Evolutionary conservation across 2,329 filamentous ascomycete genomes (phyloP).

Genomic region (Diplocarpon mali): DNA sequence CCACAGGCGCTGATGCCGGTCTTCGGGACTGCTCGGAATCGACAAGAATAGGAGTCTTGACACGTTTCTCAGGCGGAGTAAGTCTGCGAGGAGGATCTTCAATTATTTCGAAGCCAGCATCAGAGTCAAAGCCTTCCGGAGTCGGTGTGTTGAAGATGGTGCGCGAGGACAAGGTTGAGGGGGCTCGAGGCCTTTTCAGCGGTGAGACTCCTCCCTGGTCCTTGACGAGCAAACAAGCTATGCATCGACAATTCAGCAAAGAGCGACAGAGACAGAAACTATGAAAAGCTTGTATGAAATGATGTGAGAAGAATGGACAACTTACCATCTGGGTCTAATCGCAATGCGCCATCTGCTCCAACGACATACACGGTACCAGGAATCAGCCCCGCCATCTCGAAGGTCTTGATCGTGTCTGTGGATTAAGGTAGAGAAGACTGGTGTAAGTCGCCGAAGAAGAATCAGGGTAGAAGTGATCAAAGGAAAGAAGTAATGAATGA

Average conservation of each 20-base stretch:
- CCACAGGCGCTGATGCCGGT: too few relatives aligned
- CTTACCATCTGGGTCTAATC: neutral
- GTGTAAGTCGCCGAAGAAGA: too few relatives aligned
- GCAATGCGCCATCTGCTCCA: neutral
- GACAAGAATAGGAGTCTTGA: too few relatives aligned
- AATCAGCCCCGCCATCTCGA: neutral
- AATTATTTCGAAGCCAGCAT: neutral
- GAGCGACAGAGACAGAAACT: neutral
- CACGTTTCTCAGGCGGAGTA: neutral
- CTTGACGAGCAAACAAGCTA: neutral
- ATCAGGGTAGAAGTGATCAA: too few relatives aligned
- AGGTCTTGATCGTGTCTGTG: too few relatives aligned
- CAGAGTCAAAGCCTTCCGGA: neutral
- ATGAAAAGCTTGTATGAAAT: too few relatives aligned
- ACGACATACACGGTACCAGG: neutral
- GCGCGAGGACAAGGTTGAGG: neutral
- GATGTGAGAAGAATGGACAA: neutral
- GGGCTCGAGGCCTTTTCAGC: neutral
- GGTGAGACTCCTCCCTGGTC: neutral
- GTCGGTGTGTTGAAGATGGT: neutral
- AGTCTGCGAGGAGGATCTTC: neutral
- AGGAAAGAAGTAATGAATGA: too few relatives aligned
- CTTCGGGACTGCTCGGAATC: too few relatives aligned
- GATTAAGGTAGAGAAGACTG: too few relatives aligned
- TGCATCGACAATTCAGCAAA: neutral